phyloP scores from a whole-genome alignment of 768 basidiomycete genomes.

The Amanita pseudoporphyria region DNA sequence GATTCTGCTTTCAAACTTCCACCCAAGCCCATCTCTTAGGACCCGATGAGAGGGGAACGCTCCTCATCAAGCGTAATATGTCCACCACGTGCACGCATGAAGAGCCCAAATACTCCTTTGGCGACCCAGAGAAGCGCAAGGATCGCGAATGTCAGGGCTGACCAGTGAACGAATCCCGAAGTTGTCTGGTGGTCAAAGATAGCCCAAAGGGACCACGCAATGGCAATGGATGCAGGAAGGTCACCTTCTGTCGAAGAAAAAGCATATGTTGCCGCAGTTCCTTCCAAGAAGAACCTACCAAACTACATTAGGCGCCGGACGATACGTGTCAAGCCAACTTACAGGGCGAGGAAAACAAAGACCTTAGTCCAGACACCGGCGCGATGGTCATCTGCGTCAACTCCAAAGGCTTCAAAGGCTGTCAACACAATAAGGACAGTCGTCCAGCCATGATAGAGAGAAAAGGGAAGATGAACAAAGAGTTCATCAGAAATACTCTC shows the following conservation, averaged over 20 bases:
- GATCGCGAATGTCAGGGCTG: constrained; percentile 75
- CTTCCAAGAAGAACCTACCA: constrained; percentile 80
- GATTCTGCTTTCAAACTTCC: constrained; percentile 4
- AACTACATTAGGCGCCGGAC: constrained; percentile 4
- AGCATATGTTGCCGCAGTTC: constrained; percentile 88
- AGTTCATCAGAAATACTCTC: constrained; percentile 66
- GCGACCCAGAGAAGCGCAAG: constrained; percentile 77
- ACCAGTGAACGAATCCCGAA: constrained; percentile 83
- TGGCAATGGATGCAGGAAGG: constrained; percentile 83
- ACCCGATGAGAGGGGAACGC: constrained; percentile 66
- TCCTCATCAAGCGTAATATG: constrained; percentile 69
- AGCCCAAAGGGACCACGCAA: constrained; percentile 89
- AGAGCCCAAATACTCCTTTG: constrained; percentile 60
- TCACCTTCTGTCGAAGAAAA: constrained; percentile 89
- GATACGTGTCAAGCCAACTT: constrained; percentile 20
- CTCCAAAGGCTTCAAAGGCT: constrained; percentile 85
- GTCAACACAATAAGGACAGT: constrained; percentile 76
- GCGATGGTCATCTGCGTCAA: constrained; percentile 48
- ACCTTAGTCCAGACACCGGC: constrained; percentile 91
- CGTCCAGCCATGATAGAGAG: constrained; percentile 90
- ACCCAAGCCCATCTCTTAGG: background rate
- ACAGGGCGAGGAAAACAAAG: constrained; percentile 89
- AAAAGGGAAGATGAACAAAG: constrained; percentile 94
- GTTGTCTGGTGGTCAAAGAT: constrained; percentile 72
- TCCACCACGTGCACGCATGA: constrained; percentile 36